Conservation (phyloP, 2,329 filamentous ascomycete species). For the Penicillium capsulatum region DNA sequence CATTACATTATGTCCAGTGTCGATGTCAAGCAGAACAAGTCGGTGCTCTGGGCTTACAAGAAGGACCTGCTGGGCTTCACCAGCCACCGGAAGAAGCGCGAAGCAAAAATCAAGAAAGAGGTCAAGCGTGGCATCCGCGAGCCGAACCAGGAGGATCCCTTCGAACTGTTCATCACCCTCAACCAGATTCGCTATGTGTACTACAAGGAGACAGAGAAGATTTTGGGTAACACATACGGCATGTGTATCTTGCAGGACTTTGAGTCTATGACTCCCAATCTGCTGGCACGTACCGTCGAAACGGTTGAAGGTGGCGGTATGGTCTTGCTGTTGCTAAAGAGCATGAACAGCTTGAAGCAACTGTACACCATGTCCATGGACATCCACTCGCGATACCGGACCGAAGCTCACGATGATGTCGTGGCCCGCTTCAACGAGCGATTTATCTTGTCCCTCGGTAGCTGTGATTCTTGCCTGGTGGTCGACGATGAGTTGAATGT, state of each 20-base stretch:
- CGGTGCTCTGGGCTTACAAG: conserved; percentile 97
- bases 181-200: conserved; percentile 98
- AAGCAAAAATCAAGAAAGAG: conserved; percentile 97
- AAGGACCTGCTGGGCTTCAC: conserved; percentile 94
- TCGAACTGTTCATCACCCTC: conserved; percentile 93
- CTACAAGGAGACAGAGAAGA: conserved; percentile 99
- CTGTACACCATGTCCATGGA: conserved; percentile 97
- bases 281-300: conserved; percentile 90
- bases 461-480: conserved; percentile 89
- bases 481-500: conserved; percentile 98
- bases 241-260: conserved; percentile 99
- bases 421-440: conserved; percentile 96
- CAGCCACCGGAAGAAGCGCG: conserved; percentile 94
- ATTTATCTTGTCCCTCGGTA: conserved; percentile 91
- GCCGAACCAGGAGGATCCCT: conserved; percentile 86
- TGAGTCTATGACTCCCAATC: conserved; percentile 94
- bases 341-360: conserved; percentile 95
- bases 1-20: conserved; percentile 89
- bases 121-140: conserved; percentile 93
- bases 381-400: conserved; percentile 91
- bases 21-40: conserved; percentile 92
- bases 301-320: conserved; percentile 95
- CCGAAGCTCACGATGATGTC: conserved; percentile 92
- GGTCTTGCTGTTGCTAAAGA: conserved; percentile 85
- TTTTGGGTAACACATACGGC: conserved; percentile 93